Evolutionary conservation across 2,329 filamentous ascomycete genomes (phyloP).

Genomic region (Xylariaceae sp.): DNA sequence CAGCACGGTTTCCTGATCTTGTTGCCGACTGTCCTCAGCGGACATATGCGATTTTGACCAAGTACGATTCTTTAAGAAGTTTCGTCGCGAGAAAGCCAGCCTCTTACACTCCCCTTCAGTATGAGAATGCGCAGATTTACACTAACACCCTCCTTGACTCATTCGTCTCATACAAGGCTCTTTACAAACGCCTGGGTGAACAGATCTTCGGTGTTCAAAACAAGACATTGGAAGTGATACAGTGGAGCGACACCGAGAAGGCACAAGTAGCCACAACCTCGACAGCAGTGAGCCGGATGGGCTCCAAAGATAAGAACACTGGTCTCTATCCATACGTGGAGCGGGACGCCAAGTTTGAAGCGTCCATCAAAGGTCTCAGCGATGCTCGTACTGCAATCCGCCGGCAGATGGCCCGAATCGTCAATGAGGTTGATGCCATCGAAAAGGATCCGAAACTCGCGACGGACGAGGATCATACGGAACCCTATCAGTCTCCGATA

Average conservation of each 20-base stretch:
- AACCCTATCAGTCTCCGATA: not conserved
- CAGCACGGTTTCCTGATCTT: not conserved
- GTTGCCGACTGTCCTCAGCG: conserved; percentile 1
- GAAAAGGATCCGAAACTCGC: conserved; percentile 28
- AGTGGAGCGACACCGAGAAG: conserved; percentile 1
- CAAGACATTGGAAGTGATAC: conserved; percentile 1
- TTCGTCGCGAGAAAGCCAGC: conserved; percentile 1
- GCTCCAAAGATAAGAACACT: not conserved
- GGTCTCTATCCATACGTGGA: not conserved
- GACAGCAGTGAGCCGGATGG: conserved; percentile 1
- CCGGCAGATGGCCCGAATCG: conserved; percentile 1
- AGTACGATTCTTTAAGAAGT: not conserved
- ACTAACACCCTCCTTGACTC: conserved; percentile 1
- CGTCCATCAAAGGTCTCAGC: conserved; percentile 1
- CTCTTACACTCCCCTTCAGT: conserved; percentile 1
- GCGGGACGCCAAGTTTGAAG: not conserved
- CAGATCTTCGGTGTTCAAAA: not conserved
- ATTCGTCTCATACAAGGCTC: not conserved
- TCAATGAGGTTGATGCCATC: conserved; percentile 2
- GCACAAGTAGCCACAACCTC: not conserved
- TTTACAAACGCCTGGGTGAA: not conserved
- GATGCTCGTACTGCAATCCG: conserved; percentile 1
- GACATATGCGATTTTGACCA: conserved; percentile 1
- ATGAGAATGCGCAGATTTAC: conserved; percentile 1
- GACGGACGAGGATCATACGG: not conserved